These are phyloP conservation scores for Tuber indicum DNA, from an alignment of 495 filamentous ascomycete genomes.

Conservation along the genomic window DNA sequence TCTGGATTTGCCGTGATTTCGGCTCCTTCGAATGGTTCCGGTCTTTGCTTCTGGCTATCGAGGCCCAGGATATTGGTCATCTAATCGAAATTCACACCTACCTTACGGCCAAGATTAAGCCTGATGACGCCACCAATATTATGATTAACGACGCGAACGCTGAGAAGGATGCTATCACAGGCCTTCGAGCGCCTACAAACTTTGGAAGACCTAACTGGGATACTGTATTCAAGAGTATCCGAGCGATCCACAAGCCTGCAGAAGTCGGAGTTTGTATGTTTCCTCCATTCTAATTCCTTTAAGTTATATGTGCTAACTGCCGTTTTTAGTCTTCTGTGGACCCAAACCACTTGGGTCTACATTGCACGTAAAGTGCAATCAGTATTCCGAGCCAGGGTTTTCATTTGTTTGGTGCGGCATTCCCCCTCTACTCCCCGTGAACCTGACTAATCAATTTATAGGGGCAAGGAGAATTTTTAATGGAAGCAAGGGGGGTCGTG, in stretches of 20 bases:
- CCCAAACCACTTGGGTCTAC: slow-evolving; percentile 63
- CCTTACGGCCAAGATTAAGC: slow-evolving; percentile 69
- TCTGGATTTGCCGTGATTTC: slow-evolving; percentile 74
- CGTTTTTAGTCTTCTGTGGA: slow-evolving; percentile 59
- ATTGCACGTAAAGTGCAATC: slow-evolving; percentile 69
- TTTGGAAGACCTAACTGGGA: slow-evolving; percentile 77
- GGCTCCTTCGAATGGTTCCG: slow-evolving; percentile 78
- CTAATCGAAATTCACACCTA: slow-evolving; percentile 73
- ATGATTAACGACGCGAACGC: slow-evolving; percentile 79
- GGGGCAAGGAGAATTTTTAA: slow-evolving; percentile 76
- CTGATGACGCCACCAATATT: slow-evolving; percentile 72
- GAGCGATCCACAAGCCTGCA: slow-evolving; percentile 62
- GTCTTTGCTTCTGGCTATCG: slow-evolving; percentile 68
- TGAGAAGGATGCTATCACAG: slow-evolving; percentile 69
- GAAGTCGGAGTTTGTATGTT: slow-evolving; percentile 61
- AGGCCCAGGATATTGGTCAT: slow-evolving; percentile 73
- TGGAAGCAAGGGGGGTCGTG: neutral
- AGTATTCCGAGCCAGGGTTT: slow-evolving; percentile 64
- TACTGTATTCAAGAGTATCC: slow-evolving; percentile 67
- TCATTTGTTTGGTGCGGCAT: slow-evolving; percentile 22
- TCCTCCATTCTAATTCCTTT: neutral
- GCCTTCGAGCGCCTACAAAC: slow-evolving; percentile 66
- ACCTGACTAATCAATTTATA: slow-evolving; percentile 43
- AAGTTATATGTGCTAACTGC: neutral
- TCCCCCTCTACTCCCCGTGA: slow-evolving; percentile 7